Conservation (phyloP, 192 early-diverging fungal species). For the Haplosporangium gracile region DNA sequence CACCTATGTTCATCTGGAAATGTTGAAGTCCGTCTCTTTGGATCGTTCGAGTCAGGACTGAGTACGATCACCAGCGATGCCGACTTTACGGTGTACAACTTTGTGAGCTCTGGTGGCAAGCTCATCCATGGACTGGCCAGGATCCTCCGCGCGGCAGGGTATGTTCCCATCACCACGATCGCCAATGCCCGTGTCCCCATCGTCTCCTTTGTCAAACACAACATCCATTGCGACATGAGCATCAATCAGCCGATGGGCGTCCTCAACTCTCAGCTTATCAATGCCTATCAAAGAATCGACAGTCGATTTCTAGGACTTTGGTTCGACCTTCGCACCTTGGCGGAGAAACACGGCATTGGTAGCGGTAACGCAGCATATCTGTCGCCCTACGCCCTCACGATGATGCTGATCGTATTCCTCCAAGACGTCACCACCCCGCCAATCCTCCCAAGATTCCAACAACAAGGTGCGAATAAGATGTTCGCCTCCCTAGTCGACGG, state of each 20-base stretch:
- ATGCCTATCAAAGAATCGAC: slow-evolving; percentile 16
- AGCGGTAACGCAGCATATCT: background rate
- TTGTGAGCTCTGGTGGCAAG: no score
- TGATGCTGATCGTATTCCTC: slow-evolving; percentile 20
- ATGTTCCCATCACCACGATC: background rate
- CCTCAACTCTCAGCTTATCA: slow-evolving; percentile 13
- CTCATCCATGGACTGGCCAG: background rate
- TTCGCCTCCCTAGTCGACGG: background rate
- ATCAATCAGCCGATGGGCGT: slow-evolving; percentile 3
- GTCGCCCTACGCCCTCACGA: background rate
- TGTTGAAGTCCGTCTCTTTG: background rate
- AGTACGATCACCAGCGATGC: background rate
- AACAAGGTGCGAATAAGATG: background rate
- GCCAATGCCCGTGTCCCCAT: slow-evolving; percentile 10
- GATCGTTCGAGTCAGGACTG: slow-evolving; percentile 5
- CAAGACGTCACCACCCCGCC: background rate
- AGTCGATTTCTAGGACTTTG: background rate
- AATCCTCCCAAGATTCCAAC: slow-evolving; percentile 7
- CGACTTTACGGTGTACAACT: slow-evolving; percentile 10
- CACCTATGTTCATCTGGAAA: no score
- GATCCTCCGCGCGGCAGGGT: background rate
- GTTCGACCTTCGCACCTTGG: background rate
- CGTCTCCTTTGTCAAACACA: background rate
- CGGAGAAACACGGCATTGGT: background rate
- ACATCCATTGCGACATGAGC: slow-evolving; percentile 5